Percentiles rank a stretch among this genome's conserved stretches.
Conservation (phyloP, 1,284 basidiomycete species). For the Pholiota adiposa region DNA sequence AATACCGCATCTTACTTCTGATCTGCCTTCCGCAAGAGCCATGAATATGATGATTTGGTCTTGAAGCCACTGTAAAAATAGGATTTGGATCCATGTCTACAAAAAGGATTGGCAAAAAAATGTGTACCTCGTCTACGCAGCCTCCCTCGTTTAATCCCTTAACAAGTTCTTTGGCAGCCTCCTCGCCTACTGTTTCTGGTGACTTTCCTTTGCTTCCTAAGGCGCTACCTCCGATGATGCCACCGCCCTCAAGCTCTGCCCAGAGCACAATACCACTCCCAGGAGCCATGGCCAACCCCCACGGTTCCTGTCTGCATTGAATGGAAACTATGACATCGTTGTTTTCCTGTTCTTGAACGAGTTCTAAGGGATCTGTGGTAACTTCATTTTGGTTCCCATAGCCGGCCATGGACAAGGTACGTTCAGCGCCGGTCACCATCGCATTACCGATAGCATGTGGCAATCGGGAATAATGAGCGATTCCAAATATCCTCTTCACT, state of each 20-base stretch:
- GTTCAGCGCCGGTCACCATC: conserved; percentile 57
- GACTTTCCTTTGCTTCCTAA: conserved; percentile 54
- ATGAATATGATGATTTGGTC: conserved; percentile 80
- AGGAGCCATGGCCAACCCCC: conserved; percentile 51
- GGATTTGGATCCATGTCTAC: background rate
- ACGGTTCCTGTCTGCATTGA: conserved; percentile 49
- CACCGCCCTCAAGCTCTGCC: conserved; percentile 70
- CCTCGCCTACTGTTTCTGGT: conserved; percentile 52
- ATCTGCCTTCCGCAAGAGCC: conserved; percentile 67
- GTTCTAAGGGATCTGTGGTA: background rate
- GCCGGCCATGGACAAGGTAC: conserved; percentile 39
- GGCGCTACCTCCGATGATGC: conserved; percentile 65
- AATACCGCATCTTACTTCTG: conserved; percentile 52
- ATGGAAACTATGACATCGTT: conserved; percentile 42
- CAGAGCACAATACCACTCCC: conserved; percentile 74
- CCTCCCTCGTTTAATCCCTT: conserved; percentile 60
- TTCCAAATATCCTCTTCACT: conserved; percentile 54
- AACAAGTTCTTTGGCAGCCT: conserved; percentile 60
- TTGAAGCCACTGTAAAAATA: conserved; percentile 45
- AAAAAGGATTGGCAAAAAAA: background rate
- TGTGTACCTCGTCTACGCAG: conserved; percentile 66
- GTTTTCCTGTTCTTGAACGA: conserved; percentile 8
- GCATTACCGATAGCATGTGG: conserved; percentile 52
- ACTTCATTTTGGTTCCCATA: conserved; percentile 18
- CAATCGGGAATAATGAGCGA: conserved; percentile 65